These are phyloP conservation scores for Saccharomycopsis oosterbeekiorum DNA, from an alignment of 805 yeast genomes.

Conservation along the genomic window DNA sequence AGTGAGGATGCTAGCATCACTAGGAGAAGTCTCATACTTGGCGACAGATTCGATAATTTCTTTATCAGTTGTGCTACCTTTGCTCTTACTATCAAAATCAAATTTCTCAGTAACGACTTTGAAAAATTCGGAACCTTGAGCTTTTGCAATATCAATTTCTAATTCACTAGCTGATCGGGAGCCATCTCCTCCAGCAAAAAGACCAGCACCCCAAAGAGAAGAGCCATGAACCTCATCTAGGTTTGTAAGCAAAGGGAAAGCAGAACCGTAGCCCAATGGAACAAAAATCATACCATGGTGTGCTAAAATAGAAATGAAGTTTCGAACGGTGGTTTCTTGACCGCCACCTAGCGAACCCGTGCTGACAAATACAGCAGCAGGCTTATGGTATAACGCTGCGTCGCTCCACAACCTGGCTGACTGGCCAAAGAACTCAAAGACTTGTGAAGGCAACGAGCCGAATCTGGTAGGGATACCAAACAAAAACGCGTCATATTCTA, in stretches of 20 bases:
- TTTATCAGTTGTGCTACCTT: not conserved
- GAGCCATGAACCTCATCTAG: slow-evolving; percentile 67
- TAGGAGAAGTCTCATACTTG: not conserved
- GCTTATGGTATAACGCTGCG: slow-evolving; percentile 66
- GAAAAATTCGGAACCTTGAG: slow-evolving; percentile 61
- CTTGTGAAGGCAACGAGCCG: slow-evolving; percentile 74
- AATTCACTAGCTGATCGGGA: slow-evolving; percentile 54
- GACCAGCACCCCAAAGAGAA: slow-evolving; percentile 83
- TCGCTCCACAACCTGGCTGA: slow-evolving; percentile 74
- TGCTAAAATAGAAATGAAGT: slow-evolving; percentile 50
- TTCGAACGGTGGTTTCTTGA: slow-evolving; percentile 62
- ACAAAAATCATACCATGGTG: slow-evolving; percentile 78
- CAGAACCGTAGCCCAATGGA: slow-evolving; percentile 64
- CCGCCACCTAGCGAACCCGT: slow-evolving; percentile 79
- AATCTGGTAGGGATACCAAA: slow-evolving; percentile 84
- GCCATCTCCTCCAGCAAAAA: slow-evolving; percentile 70
- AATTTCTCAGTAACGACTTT: slow-evolving; percentile 25
- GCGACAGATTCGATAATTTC: too few relatives aligned
- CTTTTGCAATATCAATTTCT: slow-evolving; percentile 53
- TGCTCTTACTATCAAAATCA: slow-evolving; percentile 18
- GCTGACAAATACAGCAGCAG: slow-evolving; percentile 61
- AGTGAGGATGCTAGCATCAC: not conserved
- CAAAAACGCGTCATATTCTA: slow-evolving; percentile 65
- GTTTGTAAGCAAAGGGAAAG: slow-evolving; percentile 43
- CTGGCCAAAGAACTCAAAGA: slow-evolving; percentile 65